These are phyloP conservation scores for Gaertneriomyces semiglobifer DNA, from an alignment of 192 early-diverging fungal genomes.

Conservation along the genomic window DNA sequence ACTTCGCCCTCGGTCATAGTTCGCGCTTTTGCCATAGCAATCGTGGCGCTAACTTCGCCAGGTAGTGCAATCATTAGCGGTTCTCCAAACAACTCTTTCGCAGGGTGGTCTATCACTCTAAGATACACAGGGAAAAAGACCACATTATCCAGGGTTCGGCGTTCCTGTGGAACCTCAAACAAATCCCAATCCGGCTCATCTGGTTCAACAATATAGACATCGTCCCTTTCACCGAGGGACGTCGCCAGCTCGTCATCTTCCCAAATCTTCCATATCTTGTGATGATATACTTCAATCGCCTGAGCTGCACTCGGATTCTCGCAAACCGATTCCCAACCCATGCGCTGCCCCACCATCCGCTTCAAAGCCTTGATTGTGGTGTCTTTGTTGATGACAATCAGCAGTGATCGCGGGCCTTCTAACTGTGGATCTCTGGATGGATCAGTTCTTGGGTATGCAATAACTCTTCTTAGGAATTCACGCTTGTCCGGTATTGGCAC, in stretches of 20 bases:
- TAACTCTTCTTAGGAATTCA: constrained; percentile 36
- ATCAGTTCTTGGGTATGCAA: constrained; percentile 21
- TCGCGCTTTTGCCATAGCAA: too few relatives aligned
- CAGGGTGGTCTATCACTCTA: not conserved
- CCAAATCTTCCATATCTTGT: constrained; percentile 57
- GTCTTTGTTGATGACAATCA: constrained; percentile 52
- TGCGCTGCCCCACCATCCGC: constrained; percentile 54
- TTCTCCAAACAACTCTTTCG: constrained; percentile 1
- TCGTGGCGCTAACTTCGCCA: not conserved
- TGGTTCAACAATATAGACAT: constrained; percentile 35
- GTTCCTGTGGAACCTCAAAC: constrained; percentile 7
- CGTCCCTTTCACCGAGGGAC: constrained; percentile 33
- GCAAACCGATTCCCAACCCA: constrained; percentile 36
- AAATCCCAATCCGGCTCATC: constrained; percentile 30
- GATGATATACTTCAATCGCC: constrained; percentile 49
- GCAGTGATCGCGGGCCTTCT: constrained; percentile 22
- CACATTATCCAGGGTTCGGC: constrained; percentile 3
- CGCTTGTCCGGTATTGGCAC: constrained; percentile 72
- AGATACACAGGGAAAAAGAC: constrained; percentile 10
- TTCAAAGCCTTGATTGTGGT: constrained; percentile 59
- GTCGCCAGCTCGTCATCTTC: constrained; percentile 47
- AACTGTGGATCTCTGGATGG: constrained; percentile 11
- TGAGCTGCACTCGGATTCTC: constrained; percentile 27
- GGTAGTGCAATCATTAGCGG: constrained; percentile 14
- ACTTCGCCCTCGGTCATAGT: too few relatives aligned